Base-by-base conservation (phyloP, 2,329 filamentous ascomycete genomes). In the Aureobasidium melanogenum region DNA sequence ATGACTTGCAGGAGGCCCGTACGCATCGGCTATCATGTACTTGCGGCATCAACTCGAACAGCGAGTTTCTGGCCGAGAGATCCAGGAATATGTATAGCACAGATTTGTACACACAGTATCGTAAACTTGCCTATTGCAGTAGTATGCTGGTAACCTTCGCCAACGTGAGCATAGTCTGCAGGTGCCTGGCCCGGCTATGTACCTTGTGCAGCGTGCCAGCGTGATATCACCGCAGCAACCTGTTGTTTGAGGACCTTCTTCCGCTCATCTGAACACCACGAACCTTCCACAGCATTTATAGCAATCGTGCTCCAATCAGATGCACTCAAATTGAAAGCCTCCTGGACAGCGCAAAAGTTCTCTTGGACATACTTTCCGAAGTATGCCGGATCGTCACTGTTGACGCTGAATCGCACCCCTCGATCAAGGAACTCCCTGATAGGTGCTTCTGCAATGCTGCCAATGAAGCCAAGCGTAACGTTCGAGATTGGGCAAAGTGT, bases 301-400 rank as follows among this genome's bases (percentile, higher is more conserved):
- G 43, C 32, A 10, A 58, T 58, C 1, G 5, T 47, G 4, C 19
- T 48, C 55, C 55, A 58, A 28, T 48, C 55, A 3, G 24, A 28
- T 3, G 0, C 2, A 30, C 17, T 58, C 24, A 58, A 17, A 2
- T 39, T n/a, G 24, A 47, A 48, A 26, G 43, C 43, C 5, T 51
- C 46, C 10, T 52, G 57, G 15, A 52, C 46, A 30, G 55, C 55
- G 9, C 55, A 58, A n/a, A 48, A 58, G 22, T 62, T 62, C 8
- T 57, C 60, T n/a, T 56, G 39, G 4, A 62, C 36, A 26, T 57
- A 62, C 17, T 30, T 46, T 39, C 50, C 43, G 9, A 62, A 56
- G 26, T 56, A 62, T 19, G 60, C 50, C 17, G 60, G 60, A 36
- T 62, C 60, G n/a, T 56, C 60, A 19, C 43, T 56, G 34, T 62